phyloP scores from a whole-genome alignment of 2,329 filamentous ascomycete genomes.

The Stemphylium vesicarium region DNA sequence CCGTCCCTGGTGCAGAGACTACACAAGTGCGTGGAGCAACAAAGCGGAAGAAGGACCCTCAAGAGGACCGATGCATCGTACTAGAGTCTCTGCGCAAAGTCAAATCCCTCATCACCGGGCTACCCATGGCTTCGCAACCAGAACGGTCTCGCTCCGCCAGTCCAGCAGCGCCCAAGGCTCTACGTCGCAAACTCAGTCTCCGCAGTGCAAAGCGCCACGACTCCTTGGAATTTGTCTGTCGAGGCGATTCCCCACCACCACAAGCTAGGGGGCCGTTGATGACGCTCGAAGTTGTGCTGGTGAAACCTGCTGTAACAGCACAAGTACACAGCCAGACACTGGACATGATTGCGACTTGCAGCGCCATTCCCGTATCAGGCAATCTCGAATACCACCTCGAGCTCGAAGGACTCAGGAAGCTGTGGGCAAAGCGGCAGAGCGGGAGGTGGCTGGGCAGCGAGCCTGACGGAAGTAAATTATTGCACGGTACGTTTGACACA shows the following conservation, averaged over 20 bases:
- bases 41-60: slow-evolving; percentile 31
- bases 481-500: slow-evolving; percentile 23
- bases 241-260: slow-evolving; percentile 3
- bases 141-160: slow-evolving; percentile 6
- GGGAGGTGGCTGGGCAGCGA: slow-evolving; percentile 32
- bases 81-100: slow-evolving; percentile 27
- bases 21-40: slow-evolving; percentile 19
- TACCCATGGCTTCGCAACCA: not conserved
- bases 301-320: slow-evolving; percentile 24
- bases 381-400: slow-evolving; percentile 32
- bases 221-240: slow-evolving; percentile 14
- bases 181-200: slow-evolving; percentile 16
- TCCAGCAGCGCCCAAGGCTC: not conserved
- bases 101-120: slow-evolving; percentile 15
- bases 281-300: slow-evolving; percentile 31
- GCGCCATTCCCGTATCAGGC: slow-evolving; percentile 28
- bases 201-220: slow-evolving; percentile 8
- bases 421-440: slow-evolving; percentile 31
- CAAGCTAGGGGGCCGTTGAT: slow-evolving; percentile 20
- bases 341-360: slow-evolving; percentile 24
- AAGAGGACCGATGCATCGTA: slow-evolving; percentile 24
- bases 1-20: slow-evolving; percentile 30
- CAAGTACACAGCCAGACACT: slow-evolving; percentile 28
- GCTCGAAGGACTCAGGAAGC: slow-evolving; percentile 25
- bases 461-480: slow-evolving; percentile 29